Evolutionary conservation across 805 yeast species (phyloP).

Genomic region (Metschnikowia borealis): DNA sequence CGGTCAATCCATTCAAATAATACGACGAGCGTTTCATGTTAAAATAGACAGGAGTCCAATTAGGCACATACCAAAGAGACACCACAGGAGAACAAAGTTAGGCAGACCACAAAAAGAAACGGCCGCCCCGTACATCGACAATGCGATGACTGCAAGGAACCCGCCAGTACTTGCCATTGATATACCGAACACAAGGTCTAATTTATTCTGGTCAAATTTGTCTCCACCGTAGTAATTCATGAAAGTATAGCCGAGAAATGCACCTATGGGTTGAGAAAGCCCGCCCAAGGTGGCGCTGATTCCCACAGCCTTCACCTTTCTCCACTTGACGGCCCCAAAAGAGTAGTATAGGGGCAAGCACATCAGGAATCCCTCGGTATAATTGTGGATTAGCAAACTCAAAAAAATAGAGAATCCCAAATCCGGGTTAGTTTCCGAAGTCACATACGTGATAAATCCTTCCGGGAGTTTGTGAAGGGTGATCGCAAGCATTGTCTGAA

Average conservation of each 20-base stretch:
- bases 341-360: slow-evolving; percentile 85
- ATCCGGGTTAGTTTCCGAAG: slow-evolving; percentile 57
- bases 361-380: slow-evolving; percentile 92
- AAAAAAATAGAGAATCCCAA: slow-evolving; percentile 79
- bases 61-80: slow-evolving; percentile 53
- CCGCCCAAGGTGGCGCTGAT: slow-evolving; percentile 74
- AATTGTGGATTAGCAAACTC: slow-evolving; percentile 83
- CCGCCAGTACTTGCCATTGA: slow-evolving; percentile 78
- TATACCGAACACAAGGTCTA: slow-evolving; percentile 50
- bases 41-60: slow-evolving; percentile 46
- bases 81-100: slow-evolving; percentile 54
- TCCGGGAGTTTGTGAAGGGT: slow-evolving; percentile 92
- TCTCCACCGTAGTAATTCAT: slow-evolving; percentile 27
- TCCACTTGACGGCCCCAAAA: slow-evolving; percentile 38
- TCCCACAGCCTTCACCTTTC: slow-evolving; percentile 53
- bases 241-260: slow-evolving; percentile 60
- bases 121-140: slow-evolving; percentile 84
- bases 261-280: slow-evolving; percentile 86
- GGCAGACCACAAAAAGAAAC: slow-evolving; percentile 66
- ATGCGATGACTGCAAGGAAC: slow-evolving; percentile 72
- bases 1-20: neutral
- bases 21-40: neutral
- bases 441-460: slow-evolving; percentile 85
- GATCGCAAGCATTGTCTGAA: slow-evolving; percentile 86
- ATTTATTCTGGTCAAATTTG: slow-evolving; percentile 23